Evolutionary conservation across 2,329 filamentous ascomycete species (phyloP).

Genomic region (Colletotrichum liaoningense): DNA sequence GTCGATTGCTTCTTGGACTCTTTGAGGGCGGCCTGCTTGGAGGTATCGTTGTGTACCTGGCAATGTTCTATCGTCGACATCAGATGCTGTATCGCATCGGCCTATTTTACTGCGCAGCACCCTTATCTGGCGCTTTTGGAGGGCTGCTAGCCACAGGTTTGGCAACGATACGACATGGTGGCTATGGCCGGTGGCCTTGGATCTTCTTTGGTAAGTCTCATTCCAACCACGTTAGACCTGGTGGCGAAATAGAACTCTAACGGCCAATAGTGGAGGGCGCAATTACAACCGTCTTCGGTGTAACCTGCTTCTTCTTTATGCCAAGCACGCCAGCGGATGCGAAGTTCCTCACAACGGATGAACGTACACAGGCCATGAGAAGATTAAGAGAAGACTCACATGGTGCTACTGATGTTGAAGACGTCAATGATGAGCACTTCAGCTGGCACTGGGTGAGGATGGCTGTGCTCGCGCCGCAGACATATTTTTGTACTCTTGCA

Average conservation of each 20-base stretch:
- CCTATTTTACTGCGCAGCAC: background rate
- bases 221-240: too few species aligned
- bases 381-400: background rate
- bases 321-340: background rate
- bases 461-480: slow-evolving; percentile 43
- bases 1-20: background rate
- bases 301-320: background rate
- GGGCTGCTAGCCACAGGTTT: background rate
- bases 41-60: background rate
- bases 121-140: background rate
- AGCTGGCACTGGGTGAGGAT: slow-evolving; percentile 53
- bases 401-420: slow-evolving; percentile 21
- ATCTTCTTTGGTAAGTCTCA: background rate
- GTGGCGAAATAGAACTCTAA: background rate
- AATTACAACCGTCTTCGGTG: background rate
- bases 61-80: background rate
- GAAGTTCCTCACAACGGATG: background rate
- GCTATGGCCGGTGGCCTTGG: background rate
- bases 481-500: slow-evolving; percentile 37
- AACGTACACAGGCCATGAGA: background rate
- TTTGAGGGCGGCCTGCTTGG: background rate
- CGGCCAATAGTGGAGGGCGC: background rate
- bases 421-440: slow-evolving; percentile 50
- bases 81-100: background rate
- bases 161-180: background rate